Conservation (phyloP, 1,284 basidiomycete genomes). For the Papiliotrema nemorosa region DNA sequence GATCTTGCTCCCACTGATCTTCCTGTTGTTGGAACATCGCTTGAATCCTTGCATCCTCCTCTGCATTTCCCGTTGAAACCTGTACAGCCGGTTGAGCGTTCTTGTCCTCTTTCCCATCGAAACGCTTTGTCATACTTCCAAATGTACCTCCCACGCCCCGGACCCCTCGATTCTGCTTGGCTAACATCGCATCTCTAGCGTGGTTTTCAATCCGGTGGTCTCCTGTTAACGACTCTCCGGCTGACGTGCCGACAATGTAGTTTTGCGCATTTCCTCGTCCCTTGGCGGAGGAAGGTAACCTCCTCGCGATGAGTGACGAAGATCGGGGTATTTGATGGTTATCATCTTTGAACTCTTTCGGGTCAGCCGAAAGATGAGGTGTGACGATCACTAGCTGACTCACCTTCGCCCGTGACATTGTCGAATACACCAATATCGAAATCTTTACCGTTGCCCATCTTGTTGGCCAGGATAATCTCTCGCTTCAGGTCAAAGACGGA, state of each 20-base stretch:
- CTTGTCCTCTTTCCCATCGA: constrained; percentile 72
- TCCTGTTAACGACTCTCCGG: constrained; percentile 36
- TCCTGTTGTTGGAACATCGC: constrained; percentile 46
- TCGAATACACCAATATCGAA: constrained; percentile 92
- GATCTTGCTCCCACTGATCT: constrained; percentile 47
- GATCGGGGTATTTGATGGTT: constrained; percentile 86
- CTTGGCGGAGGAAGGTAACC: constrained; percentile 69
- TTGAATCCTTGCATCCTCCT: constrained; percentile 47
- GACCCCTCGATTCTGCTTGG: constrained; percentile 31
- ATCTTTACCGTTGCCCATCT: constrained; percentile 88
- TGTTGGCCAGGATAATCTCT: constrained; percentile 95
- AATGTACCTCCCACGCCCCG: constrained; percentile 31
- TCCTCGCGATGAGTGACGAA: constrained; percentile 87
- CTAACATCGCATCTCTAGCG: constrained; percentile 42
- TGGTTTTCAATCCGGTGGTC: constrained; percentile 47
- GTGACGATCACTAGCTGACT: constrained; percentile 25
- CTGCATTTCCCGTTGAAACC: constrained; percentile 44
- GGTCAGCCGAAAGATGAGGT: background rate
- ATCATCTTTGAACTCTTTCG: constrained; percentile 86
- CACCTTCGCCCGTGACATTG: constrained; percentile 80
- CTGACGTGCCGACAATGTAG: constrained; percentile 64
- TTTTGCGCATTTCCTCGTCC: constrained; percentile 90
- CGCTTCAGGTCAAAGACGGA: constrained; percentile 98
- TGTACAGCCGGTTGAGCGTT: constrained; percentile 23
- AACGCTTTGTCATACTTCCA: constrained; percentile 73